A percentile compares a stretch with the other conserved stretches of the same genome.
Conservation (phyloP, 1,284 basidiomycete genomes). For the Cryptococcus maquisensis region DNA sequence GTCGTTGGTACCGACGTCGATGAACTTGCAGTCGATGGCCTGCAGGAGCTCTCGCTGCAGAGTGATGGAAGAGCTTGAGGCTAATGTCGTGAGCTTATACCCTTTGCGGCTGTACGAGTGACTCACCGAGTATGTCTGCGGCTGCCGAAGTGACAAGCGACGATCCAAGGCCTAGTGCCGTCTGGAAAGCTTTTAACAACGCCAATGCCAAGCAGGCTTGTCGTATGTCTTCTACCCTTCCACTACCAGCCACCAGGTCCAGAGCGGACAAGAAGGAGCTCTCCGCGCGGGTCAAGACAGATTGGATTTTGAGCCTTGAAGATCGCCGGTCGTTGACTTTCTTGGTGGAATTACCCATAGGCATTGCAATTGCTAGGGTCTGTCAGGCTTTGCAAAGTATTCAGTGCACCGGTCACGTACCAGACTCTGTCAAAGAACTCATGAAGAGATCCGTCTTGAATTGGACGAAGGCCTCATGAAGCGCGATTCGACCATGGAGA, state of each 20-base stretch:
- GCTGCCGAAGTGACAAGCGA: slow-evolving; percentile 56
- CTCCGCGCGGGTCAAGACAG: slow-evolving; percentile 63
- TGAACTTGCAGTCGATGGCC: slow-evolving; percentile 54
- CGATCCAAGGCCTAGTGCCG: slow-evolving; percentile 64
- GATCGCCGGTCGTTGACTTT: slow-evolving; percentile 47
- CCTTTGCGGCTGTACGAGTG: background rate
- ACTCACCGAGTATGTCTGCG: slow-evolving; percentile 64
- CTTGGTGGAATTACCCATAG: slow-evolving; percentile 65
- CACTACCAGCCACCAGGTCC: slow-evolving; percentile 56
- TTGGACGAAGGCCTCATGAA: slow-evolving; percentile 68
- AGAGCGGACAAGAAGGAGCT: slow-evolving; percentile 66
- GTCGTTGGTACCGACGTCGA: slow-evolving; percentile 53
- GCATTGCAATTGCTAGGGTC: slow-evolving; percentile 70
- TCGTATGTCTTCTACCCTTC: slow-evolving; percentile 65
- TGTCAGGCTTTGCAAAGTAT: background rate
- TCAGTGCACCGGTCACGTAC: slow-evolving; percentile 36
- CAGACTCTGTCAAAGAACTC: slow-evolving; percentile 78
- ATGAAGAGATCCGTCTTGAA: slow-evolving; percentile 81
- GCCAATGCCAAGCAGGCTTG: slow-evolving; percentile 67
- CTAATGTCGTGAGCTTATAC: slow-evolving; percentile 51
- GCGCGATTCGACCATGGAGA: slow-evolving; percentile 65
- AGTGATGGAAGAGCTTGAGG: slow-evolving; percentile 63
- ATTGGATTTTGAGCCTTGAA: slow-evolving; percentile 60
- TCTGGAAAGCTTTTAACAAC: slow-evolving; percentile 68
- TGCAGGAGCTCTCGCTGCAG: slow-evolving; percentile 64